Evolutionary conservation across 1,284 basidiomycete species (phyloP).

Genomic region (Ganoderma multipileum): DNA sequence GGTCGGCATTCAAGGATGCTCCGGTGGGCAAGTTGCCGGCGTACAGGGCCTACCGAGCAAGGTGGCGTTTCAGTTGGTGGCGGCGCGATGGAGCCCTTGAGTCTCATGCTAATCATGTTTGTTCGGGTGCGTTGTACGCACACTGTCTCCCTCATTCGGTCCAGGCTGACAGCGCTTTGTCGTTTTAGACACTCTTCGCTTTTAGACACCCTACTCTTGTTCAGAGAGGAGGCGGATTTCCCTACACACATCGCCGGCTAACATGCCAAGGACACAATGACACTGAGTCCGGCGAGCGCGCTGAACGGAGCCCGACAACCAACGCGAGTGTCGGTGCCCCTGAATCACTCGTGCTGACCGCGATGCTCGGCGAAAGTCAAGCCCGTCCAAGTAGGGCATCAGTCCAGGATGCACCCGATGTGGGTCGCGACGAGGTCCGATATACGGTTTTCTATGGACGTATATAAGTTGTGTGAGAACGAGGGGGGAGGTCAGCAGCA

Average conservation of each 20-base stretch:
- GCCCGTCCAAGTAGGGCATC: neutral
- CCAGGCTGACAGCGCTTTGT: neutral
- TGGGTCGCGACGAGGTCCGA: too few relatives aligned
- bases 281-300: neutral
- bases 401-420: neutral
- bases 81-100: too few relatives aligned
- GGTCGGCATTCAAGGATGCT: too few relatives aligned
- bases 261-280: neutral
- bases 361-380: neutral
- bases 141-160: neutral
- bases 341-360: too few relatives aligned
- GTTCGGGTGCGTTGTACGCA: neutral
- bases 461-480: neutral
- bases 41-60: too few relatives aligned
- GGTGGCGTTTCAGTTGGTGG: too few relatives aligned
- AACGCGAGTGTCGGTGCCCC: neutral
- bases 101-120: too few relatives aligned
- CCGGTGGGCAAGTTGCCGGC: too few relatives aligned
- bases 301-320: neutral
- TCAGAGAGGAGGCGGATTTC: neutral
- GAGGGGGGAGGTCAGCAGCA: neutral
- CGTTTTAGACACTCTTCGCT: neutral
- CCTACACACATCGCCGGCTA: neutral
- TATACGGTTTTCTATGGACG: neutral
- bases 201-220: neutral